phyloP scores from a whole-genome alignment of 352 stramenopile species.

The Globisporangium cylindrosporum region DNA sequence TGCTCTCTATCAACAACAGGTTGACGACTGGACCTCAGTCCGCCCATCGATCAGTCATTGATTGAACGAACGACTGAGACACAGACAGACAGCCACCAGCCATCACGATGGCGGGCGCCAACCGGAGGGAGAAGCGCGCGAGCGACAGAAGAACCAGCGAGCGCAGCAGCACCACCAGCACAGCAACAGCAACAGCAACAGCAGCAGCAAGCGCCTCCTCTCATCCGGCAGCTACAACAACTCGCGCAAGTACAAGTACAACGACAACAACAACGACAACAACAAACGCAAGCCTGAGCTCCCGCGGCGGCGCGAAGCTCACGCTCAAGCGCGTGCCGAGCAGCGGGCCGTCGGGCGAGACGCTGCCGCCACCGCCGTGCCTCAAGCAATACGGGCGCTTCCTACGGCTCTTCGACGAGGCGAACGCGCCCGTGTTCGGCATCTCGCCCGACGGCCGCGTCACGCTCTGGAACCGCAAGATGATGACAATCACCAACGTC shows the following conservation, averaged over 20 bases:
- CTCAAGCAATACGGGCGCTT: conserved; percentile 25
- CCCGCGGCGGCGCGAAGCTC: conserved; percentile 6
- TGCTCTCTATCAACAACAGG: not conserved
- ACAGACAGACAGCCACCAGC: not conserved
- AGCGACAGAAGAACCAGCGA: not conserved
- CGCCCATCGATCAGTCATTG: not conserved
- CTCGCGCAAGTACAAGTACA: not conserved
- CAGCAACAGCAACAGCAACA: not conserved
- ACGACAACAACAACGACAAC: not conserved
- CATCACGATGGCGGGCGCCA: conserved; percentile 2
- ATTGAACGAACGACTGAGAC: not conserved
- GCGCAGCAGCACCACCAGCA: conserved; percentile 1
- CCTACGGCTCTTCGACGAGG: conserved; percentile 47
- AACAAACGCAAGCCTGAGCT: not conserved
- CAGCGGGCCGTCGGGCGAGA: not conserved
- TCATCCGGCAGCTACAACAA: not conserved
- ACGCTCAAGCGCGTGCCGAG: conserved; percentile 4
- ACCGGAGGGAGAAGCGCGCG: conserved; percentile 6
- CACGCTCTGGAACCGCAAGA: conserved; percentile 68
- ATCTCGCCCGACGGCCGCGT: conserved; percentile 39
- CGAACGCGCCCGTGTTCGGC: conserved; percentile 48
- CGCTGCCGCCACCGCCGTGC: conserved; percentile 5
- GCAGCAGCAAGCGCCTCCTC: not conserved
- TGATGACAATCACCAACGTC: conserved; percentile 41
- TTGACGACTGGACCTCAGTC: not conserved